phyloP scores from a whole-genome alignment of 768 basidiomycete genomes.

The Tricholoma bakamatsutake region DNA sequence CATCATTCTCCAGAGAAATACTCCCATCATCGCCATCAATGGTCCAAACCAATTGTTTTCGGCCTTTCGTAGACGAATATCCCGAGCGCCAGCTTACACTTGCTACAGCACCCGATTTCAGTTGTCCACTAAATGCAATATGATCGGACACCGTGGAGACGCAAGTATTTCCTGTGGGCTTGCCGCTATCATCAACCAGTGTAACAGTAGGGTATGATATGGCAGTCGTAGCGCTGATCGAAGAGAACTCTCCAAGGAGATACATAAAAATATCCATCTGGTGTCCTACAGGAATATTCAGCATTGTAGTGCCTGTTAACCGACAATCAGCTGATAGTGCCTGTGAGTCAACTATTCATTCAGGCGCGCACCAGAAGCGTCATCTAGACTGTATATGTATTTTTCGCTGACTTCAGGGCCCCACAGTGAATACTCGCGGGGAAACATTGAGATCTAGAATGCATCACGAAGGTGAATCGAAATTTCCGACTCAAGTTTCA shows the following conservation, averaged over 20 bases:
- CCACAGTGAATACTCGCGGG: not conserved
- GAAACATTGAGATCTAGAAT: not conserved
- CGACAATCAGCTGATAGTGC: not conserved
- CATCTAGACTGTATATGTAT: not conserved
- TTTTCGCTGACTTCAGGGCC: not conserved
- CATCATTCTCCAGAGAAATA: slow-evolving; percentile 19
- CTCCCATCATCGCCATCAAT: slow-evolving; percentile 30
- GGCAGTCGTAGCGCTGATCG: slow-evolving; percentile 20
- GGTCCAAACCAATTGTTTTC: slow-evolving; percentile 24
- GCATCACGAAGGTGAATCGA: too few species aligned
- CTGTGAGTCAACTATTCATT: not conserved
- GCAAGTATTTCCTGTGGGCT: not conserved
- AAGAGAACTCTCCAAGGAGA: slow-evolving; percentile 26
- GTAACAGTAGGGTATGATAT: slow-evolving; percentile 21
- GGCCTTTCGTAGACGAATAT: slow-evolving; percentile 14
- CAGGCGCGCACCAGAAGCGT: not conserved
- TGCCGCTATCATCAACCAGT: slow-evolving; percentile 15
- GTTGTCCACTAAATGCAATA: slow-evolving; percentile 20
- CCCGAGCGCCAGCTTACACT: slow-evolving; percentile 22
- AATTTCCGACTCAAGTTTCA: not conserved
- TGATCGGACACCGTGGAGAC: not conserved
- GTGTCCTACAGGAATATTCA: slow-evolving; percentile 24
- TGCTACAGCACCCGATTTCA: slow-evolving; percentile 24
- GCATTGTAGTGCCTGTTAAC: slow-evolving; percentile 21
- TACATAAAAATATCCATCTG: slow-evolving; percentile 22